phyloP scores from a whole-genome alignment of 2,329 filamentous ascomycete genomes.

The Fusarium begoniae region DNA sequence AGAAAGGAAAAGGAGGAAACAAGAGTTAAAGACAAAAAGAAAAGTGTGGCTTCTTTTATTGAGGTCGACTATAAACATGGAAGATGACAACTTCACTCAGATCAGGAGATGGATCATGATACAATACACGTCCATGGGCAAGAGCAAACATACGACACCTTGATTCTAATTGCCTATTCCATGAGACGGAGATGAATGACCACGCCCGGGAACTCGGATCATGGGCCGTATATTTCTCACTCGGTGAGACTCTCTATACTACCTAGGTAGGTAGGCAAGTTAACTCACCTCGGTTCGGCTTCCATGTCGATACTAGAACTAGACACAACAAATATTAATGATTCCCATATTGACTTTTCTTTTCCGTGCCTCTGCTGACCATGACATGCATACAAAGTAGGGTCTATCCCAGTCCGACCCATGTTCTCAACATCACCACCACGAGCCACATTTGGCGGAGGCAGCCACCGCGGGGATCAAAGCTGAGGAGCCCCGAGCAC shows the following conservation, averaged over 20 bases:
- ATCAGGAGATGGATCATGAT: constrained; percentile 30
- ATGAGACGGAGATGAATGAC: background rate
- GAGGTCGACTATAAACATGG: background rate
- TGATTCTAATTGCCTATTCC: background rate
- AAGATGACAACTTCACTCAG: background rate
- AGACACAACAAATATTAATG: background rate
- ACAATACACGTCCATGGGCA: constrained; percentile 4
- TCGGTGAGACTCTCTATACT: constrained; percentile 1
- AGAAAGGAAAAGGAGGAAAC: background rate
- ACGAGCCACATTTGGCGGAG: constrained; percentile 6
- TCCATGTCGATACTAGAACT: constrained; percentile 17
- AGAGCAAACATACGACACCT: constrained; percentile 23
- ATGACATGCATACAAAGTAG: constrained; percentile 29
- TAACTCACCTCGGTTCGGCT: constrained; percentile 8
- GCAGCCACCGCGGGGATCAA: constrained; percentile 34
- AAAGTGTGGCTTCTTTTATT: constrained; percentile 1
- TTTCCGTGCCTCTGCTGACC: constrained; percentile 38
- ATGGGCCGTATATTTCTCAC: constrained; percentile 5
- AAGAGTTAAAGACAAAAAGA: constrained; percentile 6
- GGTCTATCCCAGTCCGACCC: constrained; percentile 16
- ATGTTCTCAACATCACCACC: constrained; percentile 8
- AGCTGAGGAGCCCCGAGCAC: constrained; percentile 34
- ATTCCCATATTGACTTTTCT: constrained; percentile 10
- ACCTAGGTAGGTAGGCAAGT: background rate
- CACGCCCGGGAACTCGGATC: constrained; percentile 10